Base-by-base conservation (phyloP, 2,329 filamentous ascomycete species). In the Xylariales sp. region DNA sequence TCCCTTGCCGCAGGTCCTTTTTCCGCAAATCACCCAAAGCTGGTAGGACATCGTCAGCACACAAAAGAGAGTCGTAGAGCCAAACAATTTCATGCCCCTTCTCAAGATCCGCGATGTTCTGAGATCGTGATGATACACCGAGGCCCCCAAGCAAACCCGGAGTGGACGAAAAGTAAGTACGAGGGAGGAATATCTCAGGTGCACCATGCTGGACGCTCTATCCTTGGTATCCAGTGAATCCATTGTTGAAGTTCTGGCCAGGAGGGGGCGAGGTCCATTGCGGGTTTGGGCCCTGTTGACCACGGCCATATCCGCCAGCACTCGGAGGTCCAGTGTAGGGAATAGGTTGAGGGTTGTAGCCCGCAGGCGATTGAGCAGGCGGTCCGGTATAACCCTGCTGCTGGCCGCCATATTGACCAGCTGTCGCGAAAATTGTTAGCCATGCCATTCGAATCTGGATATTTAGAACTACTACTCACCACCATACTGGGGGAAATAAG, bases 401-500 rank as follows among this genome's bases (percentile, higher is more conserved):
- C 61, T 86, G 83, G 51, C 74, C 81, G 6, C 18, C 76, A 53
- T 72, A 81, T 55, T 75, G 73, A 40, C n/a, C n/a, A n/a, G n/a
- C n/a, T n/a, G n/a, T n/a, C n/a, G n/a, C n/a, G n/a, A n/a, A n/a
- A n/a, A n/a, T n/a, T n/a, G n/a, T n/a, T n/a, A n/a, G n/a, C n/a
- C n/a, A n/a, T n/a, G n/a, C n/a, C n/a, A n/a, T n/a, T n/a, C n/a
- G n/a, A n/a, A n/a, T 63, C 71, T 69, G 43, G 38, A 37, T 47
- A 7, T 42, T 6, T 34, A 49, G n/a, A 18, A 8, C 16, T 18
- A 12, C 24, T 13, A 71, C 73, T 65, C 78, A 76, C 87, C 87
- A 59, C 85, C 84, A 60, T 97, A 97, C 67, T 97, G 93, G 50
- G 91, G 89, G 64, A 96, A 97, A 71, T 88, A 96, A 24, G 76